These are phyloP conservation scores for Paramecium sexaurelia DNA, from an alignment of 73 alveolate species.

Conservation along the genomic window DNA sequence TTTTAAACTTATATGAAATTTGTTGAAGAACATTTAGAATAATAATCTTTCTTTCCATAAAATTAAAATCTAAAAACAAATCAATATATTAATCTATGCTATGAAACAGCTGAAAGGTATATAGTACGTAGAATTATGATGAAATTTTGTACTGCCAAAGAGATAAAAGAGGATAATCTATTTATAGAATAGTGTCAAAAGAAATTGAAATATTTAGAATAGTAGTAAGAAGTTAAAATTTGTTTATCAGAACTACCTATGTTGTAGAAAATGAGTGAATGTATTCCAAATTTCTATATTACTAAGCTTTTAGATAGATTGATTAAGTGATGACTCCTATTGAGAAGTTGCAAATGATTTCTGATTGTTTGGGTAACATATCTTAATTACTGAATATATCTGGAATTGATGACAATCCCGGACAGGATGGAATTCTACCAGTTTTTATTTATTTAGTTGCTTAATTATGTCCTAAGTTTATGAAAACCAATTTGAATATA, in stretches of 20 bases:
- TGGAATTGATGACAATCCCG: constrained; percentile 40
- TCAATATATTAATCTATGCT: background rate
- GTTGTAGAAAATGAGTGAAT: constrained; percentile 6
- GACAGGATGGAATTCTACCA: constrained; percentile 11
- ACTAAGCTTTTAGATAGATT: constrained; percentile 6
- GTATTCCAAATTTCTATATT: background rate
- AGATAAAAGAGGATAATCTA: background rate
- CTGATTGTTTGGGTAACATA: background rate
- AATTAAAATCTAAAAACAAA: background rate
- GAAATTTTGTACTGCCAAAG: background rate
- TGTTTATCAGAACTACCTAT: constrained; percentile 15
- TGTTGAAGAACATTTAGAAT: background rate
- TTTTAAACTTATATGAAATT: background rate
- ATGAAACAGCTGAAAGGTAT: background rate
- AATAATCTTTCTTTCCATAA: background rate
- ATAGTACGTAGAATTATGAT: background rate
- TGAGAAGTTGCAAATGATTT: constrained; percentile 3
- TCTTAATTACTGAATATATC: background rate
- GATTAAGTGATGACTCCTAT: background rate
- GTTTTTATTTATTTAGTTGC: background rate
- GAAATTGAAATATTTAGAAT: background rate
- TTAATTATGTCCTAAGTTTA: background rate
- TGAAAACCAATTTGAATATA: constrained; percentile 22
- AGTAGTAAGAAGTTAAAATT: background rate
- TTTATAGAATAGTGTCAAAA: background rate